Evolutionary conservation across 345 rosid genomes (phyloP).

Genomic region (Pugionium cornutum): DNA sequence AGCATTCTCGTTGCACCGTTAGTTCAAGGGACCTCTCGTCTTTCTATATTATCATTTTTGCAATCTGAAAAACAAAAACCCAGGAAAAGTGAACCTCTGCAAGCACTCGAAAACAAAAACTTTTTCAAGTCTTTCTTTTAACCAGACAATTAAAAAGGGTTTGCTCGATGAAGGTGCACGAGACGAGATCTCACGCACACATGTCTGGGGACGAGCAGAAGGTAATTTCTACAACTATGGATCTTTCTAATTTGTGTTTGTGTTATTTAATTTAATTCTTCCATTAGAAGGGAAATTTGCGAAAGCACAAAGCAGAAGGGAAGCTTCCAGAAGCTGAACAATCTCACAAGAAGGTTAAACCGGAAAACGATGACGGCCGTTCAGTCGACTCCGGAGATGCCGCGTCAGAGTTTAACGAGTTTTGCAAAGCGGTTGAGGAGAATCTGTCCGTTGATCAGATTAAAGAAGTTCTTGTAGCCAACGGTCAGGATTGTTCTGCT

Average conservation of each 20-base stretch:
- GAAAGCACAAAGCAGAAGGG: slow-evolving; percentile 88
- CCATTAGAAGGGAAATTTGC: slow-evolving; percentile 47
- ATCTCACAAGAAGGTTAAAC: slow-evolving; percentile 62
- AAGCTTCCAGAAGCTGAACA: slow-evolving; percentile 55
- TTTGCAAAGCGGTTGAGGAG: slow-evolving; percentile 51
- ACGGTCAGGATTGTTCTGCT: slow-evolving; percentile 65
- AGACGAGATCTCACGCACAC: slow-evolving; percentile 69
- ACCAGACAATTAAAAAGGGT: not conserved
- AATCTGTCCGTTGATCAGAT: slow-evolving; percentile 62
- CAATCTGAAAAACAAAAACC: not conserved
- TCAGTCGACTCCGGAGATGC: slow-evolving; percentile 36
- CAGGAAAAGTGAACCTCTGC: not conserved
- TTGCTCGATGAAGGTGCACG: slow-evolving; percentile 56
- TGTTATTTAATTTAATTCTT: not conserved
- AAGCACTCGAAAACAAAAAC: slow-evolving; percentile 15
- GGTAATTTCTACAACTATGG: not conserved
- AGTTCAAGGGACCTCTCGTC: slow-evolving; percentile 17
- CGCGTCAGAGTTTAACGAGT: slow-evolving; percentile 54
- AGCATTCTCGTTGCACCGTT: slow-evolving; percentile 39
- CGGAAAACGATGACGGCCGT: slow-evolving; percentile 41
- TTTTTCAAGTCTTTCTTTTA: not conserved
- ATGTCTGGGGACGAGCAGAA: slow-evolving; percentile 57
- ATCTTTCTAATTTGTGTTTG: not conserved
- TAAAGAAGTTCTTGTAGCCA: slow-evolving; percentile 56
- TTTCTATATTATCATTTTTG: slow-evolving; percentile 26